Percentiles rank a stretch among this genome's conserved stretches.
Conservation (phyloP, 2,329 filamentous ascomycete species). For the Aspergillus fijiensis region DNA sequence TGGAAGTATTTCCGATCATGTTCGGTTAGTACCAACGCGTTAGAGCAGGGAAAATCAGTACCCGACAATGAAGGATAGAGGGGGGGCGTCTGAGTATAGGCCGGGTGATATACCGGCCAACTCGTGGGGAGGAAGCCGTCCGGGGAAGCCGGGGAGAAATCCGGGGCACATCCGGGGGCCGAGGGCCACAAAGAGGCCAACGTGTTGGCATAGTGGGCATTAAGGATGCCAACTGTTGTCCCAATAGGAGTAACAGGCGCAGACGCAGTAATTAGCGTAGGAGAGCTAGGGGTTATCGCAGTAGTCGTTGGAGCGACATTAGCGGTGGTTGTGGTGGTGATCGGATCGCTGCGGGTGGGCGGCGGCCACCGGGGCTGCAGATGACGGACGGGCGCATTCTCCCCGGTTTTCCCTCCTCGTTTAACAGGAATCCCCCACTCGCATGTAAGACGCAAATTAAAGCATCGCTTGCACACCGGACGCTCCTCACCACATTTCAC, state of each 20-base stretch:
- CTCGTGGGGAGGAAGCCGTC: constrained; percentile 15
- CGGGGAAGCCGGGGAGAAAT: constrained; percentile 20
- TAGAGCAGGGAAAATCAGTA: constrained; percentile 28
- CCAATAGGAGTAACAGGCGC: neutral
- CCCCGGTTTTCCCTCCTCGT: constrained; percentile 16
- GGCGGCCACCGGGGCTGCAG: constrained; percentile 26
- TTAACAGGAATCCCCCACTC: constrained; percentile 37
- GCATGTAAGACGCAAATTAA: constrained; percentile 31
- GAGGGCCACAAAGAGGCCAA: constrained; percentile 10
- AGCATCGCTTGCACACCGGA: constrained; percentile 36
- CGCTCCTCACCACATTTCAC: constrained; percentile 39
- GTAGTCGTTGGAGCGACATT: constrained; percentile 1
- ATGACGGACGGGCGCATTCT: constrained; percentile 23
- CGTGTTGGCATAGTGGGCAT: constrained; percentile 6
- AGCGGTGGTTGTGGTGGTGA: constrained; percentile 2
- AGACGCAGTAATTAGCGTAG: neutral
- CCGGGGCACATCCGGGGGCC: neutral
- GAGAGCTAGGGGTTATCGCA: neutral
- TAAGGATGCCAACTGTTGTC: neutral
- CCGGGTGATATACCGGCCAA: constrained; percentile 4
- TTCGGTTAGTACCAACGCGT: constrained; percentile 35
- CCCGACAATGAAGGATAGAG: constrained; percentile 27
- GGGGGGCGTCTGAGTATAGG: constrained; percentile 20
- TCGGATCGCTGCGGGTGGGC: constrained; percentile 12
- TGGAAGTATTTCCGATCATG: constrained; percentile 36